Evolutionary conservation across 1,284 basidiomycete species (phyloP).

Genomic region (Golubevia sp.): DNA sequence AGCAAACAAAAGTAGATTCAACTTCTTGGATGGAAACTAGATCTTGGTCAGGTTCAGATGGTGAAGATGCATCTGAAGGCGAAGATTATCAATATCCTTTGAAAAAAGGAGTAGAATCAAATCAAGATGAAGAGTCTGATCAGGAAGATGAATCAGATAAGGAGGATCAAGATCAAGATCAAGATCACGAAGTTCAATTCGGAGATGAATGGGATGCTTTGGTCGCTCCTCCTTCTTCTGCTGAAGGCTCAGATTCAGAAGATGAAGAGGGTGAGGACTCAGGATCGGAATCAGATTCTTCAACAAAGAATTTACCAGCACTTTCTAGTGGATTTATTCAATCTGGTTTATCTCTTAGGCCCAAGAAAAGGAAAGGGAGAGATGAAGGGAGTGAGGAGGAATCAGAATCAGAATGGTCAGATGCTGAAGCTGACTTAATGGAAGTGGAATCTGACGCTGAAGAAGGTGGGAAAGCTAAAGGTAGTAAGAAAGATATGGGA

Average conservation of each 20-base stretch:
- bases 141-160: conserved; percentile 20
- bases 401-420: conserved; percentile 22
- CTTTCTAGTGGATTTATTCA: conserved; percentile 34
- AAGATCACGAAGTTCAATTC: conserved; percentile 3
- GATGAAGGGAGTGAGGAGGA: conserved; percentile 30
- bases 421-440: conserved; percentile 34
- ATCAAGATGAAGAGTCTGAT: conserved; percentile 9
- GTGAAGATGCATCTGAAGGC: neutral
- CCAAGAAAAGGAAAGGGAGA: conserved; percentile 6
- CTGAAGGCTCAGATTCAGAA: conserved; percentile 6
- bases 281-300: conserved; percentile 14
- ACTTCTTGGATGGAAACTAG: too few relatives aligned
- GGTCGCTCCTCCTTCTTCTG: conserved; percentile 2
- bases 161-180: neutral
- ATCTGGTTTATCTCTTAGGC: neutral
- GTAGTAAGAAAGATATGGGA: neutral
- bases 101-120: too few relatives aligned
- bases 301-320: conserved; percentile 28
- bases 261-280: conserved; percentile 6
- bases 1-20: too few relatives aligned
- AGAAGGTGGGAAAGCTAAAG: conserved; percentile 17
- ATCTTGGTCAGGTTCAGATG: neutral
- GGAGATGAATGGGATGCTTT: neutral
- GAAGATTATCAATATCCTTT: neutral
- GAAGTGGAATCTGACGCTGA: conserved; percentile 31